phyloP scores from a whole-genome alignment of 2,329 filamentous ascomycete genomes.

The Aphanocladium album region DNA sequence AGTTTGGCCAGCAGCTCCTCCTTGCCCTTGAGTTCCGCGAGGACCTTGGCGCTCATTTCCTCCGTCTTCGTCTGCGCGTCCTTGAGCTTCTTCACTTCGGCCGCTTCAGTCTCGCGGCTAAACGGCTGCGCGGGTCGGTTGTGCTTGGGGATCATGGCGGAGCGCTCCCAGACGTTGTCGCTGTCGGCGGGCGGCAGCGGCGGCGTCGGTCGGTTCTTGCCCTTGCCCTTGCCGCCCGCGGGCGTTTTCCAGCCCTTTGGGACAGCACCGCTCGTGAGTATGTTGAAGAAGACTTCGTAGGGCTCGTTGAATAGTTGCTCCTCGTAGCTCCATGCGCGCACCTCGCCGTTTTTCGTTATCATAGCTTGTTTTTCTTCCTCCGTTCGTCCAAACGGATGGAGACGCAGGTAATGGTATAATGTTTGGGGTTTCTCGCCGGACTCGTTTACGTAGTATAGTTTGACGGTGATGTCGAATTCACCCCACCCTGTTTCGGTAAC shows the following conservation, averaged over 20 bases:
- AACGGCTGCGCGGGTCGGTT: slow-evolving; percentile 67
- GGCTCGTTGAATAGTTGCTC: slow-evolving; percentile 97
- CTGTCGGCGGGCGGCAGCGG: slow-evolving; percentile 32
- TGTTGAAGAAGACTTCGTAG: slow-evolving; percentile 84
- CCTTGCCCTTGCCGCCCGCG: slow-evolving; percentile 45
- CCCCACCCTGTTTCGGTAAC: slow-evolving; percentile 95
- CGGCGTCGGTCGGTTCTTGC: slow-evolving; percentile 36
- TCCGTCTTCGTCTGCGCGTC: slow-evolving; percentile 62
- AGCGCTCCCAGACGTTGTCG: slow-evolving; percentile 58
- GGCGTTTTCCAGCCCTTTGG: slow-evolving; percentile 38
- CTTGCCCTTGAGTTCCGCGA: slow-evolving; percentile 58
- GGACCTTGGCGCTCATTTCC: slow-evolving; percentile 54
- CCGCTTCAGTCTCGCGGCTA: slow-evolving; percentile 63
- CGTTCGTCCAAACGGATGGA: slow-evolving; percentile 84
- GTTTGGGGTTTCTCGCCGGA: slow-evolving; percentile 91
- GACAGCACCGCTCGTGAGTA: slow-evolving; percentile 69
- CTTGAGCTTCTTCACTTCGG: slow-evolving; percentile 55
- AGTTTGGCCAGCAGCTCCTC: slow-evolving; percentile 56
- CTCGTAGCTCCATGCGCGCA: slow-evolving; percentile 80
- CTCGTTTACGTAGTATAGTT: slow-evolving; percentile 86
- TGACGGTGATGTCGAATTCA: slow-evolving; percentile 94
- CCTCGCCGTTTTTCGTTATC: slow-evolving; percentile 54
- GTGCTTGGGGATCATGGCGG: slow-evolving; percentile 67
- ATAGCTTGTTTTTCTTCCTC: slow-evolving; percentile 64
- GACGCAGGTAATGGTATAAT: slow-evolving; percentile 84